Evolutionary conservation across 495 filamentous ascomycete species (phyloP), one percentile per base, ranked within the genome.

Genomic region (Immersiella caudata): DNA sequence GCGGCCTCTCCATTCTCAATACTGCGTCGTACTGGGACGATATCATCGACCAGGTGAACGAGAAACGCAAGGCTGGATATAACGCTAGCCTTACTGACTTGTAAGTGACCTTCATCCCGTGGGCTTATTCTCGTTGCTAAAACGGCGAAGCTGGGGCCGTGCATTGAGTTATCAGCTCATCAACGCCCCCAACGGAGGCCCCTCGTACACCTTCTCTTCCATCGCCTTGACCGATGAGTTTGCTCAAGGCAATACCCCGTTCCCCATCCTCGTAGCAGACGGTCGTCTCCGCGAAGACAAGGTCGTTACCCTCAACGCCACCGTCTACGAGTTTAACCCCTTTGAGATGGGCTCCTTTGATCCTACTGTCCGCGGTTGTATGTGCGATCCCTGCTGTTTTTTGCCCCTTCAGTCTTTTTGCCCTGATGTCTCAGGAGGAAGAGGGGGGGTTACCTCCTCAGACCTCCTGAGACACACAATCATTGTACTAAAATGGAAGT

Each of bases 291-390:
- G 92, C 0, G 87, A 85, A 8, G 84, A 90, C 36, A 74, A 71
- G 4, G 76, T 93, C 55, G 77, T 96, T 49, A 84, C 90, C 6
- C 75, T 86, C 54, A 97, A 96, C 74, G 83, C 93, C 0, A 97
- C 94, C 5, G 86, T 95, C 54, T 91, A 84, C 68, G 93, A 96
- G 72, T 92, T 97, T 83, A 94, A 89, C 74, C 92, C 95, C 0
- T 96, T 85, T 76, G 94, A 98, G 70, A 85, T 97, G 61, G 94
- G 94, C 46, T 88, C 88, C 7, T 93, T 85, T 63, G 94, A 98
- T 72, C 92, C 93, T 0, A 93, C 89, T 0, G 80, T 92, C 7
- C 94, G 81, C 72, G 93, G 87, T 22, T 97, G n/a, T n/a, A n/a
- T n/a, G n/a, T n/a, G n/a, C n/a, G n/a, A n/a, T n/a, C n/a, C n/a